Base-by-base conservation (phyloP, 306 rosid genomes). In the Cucurbita pepo region DNA sequence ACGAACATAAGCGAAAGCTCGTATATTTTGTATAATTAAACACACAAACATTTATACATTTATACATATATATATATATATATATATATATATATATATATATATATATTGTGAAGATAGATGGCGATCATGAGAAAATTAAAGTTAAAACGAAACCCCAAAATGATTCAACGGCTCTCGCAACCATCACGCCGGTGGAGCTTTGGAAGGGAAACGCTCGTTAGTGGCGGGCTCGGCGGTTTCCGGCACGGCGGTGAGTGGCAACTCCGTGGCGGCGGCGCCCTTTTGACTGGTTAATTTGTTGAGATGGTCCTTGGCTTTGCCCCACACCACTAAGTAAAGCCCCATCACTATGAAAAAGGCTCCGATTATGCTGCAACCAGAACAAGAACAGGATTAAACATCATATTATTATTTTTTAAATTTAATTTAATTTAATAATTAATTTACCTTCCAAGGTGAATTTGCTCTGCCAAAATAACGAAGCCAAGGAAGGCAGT, bases 311-410 rank as follows among this genome's bases (percentile, higher is more conserved):
- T 94, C 99, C 81, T 85, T 94, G 87, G 92, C 88, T 81, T 94
- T 91, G 0, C 95, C 99, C 99, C 99, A 94, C 36, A 94, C 99
- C 74, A 91, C 95, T 5, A 90, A 87, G 89, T 94, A 94, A 43
- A 94, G 95, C 16, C 99, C 99, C 10, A 64, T 52, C 19, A 94
- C 97, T 57, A 94, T 94, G 21, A 94, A 40, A 75, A 94, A 56
- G 3, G 99, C 96, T 71, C 99, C 99, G 48, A 94, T 69, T 51
- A 94, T 60, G 62, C 98, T 93, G 86, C 15, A 73, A 41, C 34
- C 34, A 30, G 34, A 30, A 30, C 34, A 3, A 30, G 34, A 30
- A 30, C 34, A 30, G 34, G 34, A 30, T 30, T 30, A 30, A 30
- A 30, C 3, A 30, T 30, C 34, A 30, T 30, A 30, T 30, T 30